Evolutionary conservation across 805 yeast genomes (phyloP).

Genomic region (Suhomyces kilbournensis): DNA sequence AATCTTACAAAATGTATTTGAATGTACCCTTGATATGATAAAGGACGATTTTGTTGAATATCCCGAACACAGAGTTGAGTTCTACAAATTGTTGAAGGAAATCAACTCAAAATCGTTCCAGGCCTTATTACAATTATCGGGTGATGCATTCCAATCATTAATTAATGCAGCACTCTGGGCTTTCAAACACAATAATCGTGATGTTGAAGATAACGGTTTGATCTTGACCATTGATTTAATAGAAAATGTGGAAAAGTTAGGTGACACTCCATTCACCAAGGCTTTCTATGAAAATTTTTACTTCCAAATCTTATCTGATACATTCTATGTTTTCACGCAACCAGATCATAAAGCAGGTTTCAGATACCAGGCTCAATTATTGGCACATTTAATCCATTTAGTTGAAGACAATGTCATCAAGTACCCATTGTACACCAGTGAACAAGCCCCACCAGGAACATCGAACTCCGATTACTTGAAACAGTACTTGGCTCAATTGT

Average conservation of each 20-base stretch:
- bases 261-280: slow-evolving; percentile 67
- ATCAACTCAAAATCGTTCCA: slow-evolving; percentile 82
- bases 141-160: slow-evolving; percentile 85
- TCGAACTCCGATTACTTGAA: slow-evolving; percentile 74
- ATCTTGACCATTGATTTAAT: slow-evolving; percentile 79
- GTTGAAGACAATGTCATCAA: slow-evolving; percentile 74
- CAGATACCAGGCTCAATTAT: slow-evolving; percentile 77
- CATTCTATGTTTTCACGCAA: slow-evolving; percentile 90
- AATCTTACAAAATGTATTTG: slow-evolving; percentile 87
- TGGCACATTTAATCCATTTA: slow-evolving; percentile 78
- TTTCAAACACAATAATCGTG: slow-evolving; percentile 94
- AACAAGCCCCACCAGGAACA: slow-evolving; percentile 82
- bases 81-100: slow-evolving; percentile 83
- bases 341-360: slow-evolving; percentile 98
- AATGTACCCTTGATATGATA: slow-evolving; percentile 92
- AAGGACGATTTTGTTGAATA: slow-evolving; percentile 93
- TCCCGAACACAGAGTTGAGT: slow-evolving; percentile 97
- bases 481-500: slow-evolving; percentile 77
- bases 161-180: slow-evolving; percentile 98
- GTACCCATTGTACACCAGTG: slow-evolving; percentile 76
- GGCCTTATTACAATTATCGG: slow-evolving; percentile 84
- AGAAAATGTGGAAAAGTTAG: slow-evolving; percentile 77
- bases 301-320: slow-evolving; percentile 85
- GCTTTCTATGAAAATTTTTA: slow-evolving; percentile 87
- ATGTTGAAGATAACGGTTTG: slow-evolving; percentile 90